These are phyloP conservation scores for Cerrena zonata DNA, from an alignment of 1,284 basidiomycete genomes.

Conservation along the genomic window DNA sequence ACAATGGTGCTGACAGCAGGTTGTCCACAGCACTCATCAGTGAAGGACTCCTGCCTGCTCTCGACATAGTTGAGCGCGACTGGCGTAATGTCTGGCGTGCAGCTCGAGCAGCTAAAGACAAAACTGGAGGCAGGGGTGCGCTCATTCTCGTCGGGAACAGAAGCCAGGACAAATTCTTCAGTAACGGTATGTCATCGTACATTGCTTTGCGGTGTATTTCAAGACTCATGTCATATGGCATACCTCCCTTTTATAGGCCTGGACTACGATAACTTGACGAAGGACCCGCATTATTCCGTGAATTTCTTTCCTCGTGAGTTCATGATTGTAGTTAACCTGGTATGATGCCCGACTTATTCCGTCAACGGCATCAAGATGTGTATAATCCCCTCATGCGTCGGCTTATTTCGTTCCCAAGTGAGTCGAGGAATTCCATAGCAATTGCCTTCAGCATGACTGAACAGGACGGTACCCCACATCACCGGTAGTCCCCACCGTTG, in stretches of 20 bases:
- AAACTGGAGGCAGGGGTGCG: constrained; percentile 47
- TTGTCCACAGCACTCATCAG: constrained; percentile 58
- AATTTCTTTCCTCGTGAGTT: constrained; percentile 58
- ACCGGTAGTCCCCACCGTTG: constrained; percentile 83
- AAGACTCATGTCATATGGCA: too few relatives aligned
- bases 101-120: constrained; percentile 36
- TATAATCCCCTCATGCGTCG: constrained; percentile 31
- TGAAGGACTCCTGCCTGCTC: constrained; percentile 62
- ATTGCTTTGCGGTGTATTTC: too few relatives aligned
- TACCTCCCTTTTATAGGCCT: too few relatives aligned
- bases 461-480: background rate
- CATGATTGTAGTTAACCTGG: constrained; percentile 19
- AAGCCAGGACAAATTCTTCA: constrained; percentile 82
- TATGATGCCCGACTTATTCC: background rate
- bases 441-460: background rate
- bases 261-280: constrained; percentile 59
- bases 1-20: constrained; percentile 72
- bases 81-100: constrained; percentile 61
- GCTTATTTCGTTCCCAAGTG: constrained; percentile 67
- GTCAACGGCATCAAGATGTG: constrained; percentile 22
- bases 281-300: constrained; percentile 55
- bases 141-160: constrained; percentile 72
- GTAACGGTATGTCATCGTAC: constrained; percentile 61
- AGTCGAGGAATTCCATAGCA: constrained; percentile 19
- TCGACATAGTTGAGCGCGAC: constrained; percentile 72